phyloP scores from a whole-genome alignment of 202 grass and related monocot genomes.

The Dendrocalamus latiflorus region DNA sequence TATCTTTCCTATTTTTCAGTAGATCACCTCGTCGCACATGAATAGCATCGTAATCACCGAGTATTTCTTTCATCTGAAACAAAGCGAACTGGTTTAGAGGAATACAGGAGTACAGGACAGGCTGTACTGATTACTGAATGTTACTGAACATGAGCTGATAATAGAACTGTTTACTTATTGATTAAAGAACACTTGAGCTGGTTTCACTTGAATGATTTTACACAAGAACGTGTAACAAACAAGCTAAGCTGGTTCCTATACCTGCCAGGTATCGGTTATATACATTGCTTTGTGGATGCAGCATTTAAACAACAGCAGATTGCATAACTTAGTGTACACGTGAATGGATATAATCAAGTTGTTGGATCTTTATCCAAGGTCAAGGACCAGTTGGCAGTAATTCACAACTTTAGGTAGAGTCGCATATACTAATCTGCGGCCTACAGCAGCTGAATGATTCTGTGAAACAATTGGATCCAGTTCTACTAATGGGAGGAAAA shows the following conservation, averaged over 20 bases:
- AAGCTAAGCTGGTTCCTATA: background rate
- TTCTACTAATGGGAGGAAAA: background rate
- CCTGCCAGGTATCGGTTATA: background rate
- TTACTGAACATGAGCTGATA: background rate
- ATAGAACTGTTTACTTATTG: too few species aligned
- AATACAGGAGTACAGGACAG: background rate
- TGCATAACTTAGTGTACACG: background rate
- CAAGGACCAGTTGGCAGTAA: background rate
- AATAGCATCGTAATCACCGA: constrained; percentile 96
- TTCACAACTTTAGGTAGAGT: too few species aligned
- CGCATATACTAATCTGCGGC: background rate
- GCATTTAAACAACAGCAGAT: background rate
- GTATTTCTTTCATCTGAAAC: constrained; percentile 69
- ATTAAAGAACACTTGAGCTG: too few species aligned
- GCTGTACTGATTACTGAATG: background rate
- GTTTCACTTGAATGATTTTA: background rate
- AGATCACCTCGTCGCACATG: constrained; percentile 91
- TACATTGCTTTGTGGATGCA: constrained; percentile 4
- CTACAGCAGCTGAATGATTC: background rate
- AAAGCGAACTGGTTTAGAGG: background rate
- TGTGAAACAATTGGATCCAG: background rate
- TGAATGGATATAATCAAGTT: background rate
- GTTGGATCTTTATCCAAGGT: background rate
- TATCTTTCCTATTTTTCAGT: constrained; percentile 84
- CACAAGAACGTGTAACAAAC: background rate